Conservation (phyloP, 768 basidiomycete species). For the Amanita fuliginea region DNA sequence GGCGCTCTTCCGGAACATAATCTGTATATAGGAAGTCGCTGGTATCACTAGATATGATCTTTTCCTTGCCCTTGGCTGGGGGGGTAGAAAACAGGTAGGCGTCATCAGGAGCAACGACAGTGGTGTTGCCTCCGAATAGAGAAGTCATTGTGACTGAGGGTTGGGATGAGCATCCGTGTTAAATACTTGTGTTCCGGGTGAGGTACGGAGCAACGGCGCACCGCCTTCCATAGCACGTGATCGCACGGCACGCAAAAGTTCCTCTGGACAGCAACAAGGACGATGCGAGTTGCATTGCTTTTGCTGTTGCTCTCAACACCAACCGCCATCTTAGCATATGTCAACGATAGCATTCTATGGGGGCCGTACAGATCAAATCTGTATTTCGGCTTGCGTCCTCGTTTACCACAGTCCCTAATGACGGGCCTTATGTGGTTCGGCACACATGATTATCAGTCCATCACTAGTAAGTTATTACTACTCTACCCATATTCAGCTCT, state of each 20-base stretch:
- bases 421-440: constrained; percentile 95
- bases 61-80: neutral
- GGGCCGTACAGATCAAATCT: constrained; percentile 85
- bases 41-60: neutral
- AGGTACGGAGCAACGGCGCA: neutral
- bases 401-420: constrained; percentile 81
- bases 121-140: neutral
- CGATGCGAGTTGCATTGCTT: neutral
- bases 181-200: neutral
- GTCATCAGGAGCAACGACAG: neutral
- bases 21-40: constrained; percentile 37
- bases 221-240: neutral
- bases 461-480: constrained; percentile 35
- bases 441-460: constrained; percentile 70
- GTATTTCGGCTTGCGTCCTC: constrained; percentile 89
- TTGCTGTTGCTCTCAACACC: constrained; percentile 34
- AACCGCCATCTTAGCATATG: constrained; percentile 22
- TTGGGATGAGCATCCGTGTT: neutral
- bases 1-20: constrained; percentile 42
- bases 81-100: neutral
- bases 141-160: neutral
- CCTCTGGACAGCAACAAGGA: neutral
- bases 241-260: neutral
- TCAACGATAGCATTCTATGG: constrained; percentile 62
- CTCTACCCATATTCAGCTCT: constrained; percentile 6